phyloP scores from a whole-genome alignment of 139 green algal species.

The Raphidocelis subcapitata region DNA sequence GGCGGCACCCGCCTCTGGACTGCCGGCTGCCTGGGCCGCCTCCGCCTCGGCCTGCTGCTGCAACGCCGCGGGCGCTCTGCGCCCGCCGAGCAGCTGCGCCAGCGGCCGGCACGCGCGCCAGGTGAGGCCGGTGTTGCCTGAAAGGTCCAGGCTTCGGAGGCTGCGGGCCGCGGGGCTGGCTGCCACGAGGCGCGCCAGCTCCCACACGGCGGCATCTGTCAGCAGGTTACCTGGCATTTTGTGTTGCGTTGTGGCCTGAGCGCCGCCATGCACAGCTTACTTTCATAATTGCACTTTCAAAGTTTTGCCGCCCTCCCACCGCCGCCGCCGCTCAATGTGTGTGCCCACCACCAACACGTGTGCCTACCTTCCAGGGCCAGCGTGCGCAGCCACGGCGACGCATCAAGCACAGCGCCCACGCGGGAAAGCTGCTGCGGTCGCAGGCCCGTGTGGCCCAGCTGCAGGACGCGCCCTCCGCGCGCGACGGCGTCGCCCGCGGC shows the following conservation, averaged over 20 bases:
- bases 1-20: background rate
- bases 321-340: background rate
- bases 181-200: slow-evolving; percentile 4
- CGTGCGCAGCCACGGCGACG: background rate
- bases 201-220: slow-evolving; percentile 6
- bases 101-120: slow-evolving; percentile 23
- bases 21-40: background rate
- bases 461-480: slow-evolving; percentile 2
- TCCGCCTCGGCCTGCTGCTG: background rate
- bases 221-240: slow-evolving; percentile 30
- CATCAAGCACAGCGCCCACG: background rate
- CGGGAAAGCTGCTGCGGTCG: slow-evolving; percentile 19
- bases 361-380: background rate
- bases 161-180: background rate
- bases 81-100: background rate
- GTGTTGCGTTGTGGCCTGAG: no score
- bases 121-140: slow-evolving; percentile 21
- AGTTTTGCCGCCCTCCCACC: no score
- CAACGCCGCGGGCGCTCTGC: background rate
- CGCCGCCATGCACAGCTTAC: no score
- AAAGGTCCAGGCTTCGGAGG: slow-evolving; percentile 14
- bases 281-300: no score
- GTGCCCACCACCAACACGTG: no score
- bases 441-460: slow-evolving; percentile 19
- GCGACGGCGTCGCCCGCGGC: no score